Evolutionary conservation across 2,329 filamentous ascomycete genomes (phyloP).

Genomic region (Pseudocercospora eumusae): DNA sequence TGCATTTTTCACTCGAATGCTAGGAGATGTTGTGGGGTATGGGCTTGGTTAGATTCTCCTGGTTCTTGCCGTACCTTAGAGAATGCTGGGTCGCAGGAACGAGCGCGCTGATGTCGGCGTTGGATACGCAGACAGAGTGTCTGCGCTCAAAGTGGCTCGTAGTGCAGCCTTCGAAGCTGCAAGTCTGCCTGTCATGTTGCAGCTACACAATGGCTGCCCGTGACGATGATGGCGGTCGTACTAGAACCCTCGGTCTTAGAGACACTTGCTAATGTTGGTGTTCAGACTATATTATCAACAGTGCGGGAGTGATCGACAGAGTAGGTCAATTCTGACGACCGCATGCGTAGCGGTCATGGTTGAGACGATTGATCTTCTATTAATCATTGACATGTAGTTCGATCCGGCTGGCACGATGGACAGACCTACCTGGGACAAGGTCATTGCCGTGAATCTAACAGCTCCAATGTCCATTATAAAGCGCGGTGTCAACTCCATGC

Average conservation of each 20-base stretch:
- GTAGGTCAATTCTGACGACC: neutral
- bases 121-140: no score
- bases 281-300: slow-evolving; percentile 49
- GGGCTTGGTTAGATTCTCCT: no score
- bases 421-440: slow-evolving; percentile 53
- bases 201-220: no score
- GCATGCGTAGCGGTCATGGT: neutral
- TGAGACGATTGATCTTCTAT: neutral
- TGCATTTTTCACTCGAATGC: no score
- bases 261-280: neutral
- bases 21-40: no score
- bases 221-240: no score
- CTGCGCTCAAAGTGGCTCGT: no score
- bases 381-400: slow-evolving; percentile 40
- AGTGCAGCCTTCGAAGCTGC: no score
- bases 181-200: no score
- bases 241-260: neutral
- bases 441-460: slow-evolving; percentile 60
- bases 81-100: no score
- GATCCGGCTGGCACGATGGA: slow-evolving; percentile 54
- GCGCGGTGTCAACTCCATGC: slow-evolving; percentile 53
- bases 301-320: slow-evolving; percentile 60
- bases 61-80: no score
- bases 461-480: slow-evolving; percentile 57
- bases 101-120: no score